Percentiles rank a stretch among this genome's conserved stretches.
Evolutionary conservation across 805 yeast species (phyloP).

Genomic region (Myxozyma neglecta): DNA sequence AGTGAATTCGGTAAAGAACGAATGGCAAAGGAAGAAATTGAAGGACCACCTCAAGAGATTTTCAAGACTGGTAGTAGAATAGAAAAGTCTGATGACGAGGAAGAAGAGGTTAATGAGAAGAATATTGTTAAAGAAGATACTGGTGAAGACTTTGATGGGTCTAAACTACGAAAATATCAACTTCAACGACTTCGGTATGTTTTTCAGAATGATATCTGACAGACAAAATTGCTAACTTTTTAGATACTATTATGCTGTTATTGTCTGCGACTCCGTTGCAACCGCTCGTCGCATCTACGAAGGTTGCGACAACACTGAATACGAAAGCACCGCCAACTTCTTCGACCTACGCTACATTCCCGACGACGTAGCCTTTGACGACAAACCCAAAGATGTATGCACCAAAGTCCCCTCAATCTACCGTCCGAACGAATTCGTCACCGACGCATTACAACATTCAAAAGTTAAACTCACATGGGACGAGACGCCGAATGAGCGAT

Average conservation of each 20-base stretch:
- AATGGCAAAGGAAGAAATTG: conserved; percentile 82
- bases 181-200: conserved; percentile 72
- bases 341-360: conserved; percentile 93
- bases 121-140: conserved; percentile 76
- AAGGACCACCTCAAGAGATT: conserved; percentile 89
- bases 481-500: conserved; percentile 91
- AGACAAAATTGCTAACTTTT: background rate
- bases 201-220: background rate
- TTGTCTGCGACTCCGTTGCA: conserved; percentile 68
- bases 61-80: conserved; percentile 46
- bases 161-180: conserved; percentile 83
- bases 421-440: conserved; percentile 77
- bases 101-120: conserved; percentile 61
- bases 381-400: conserved; percentile 73
- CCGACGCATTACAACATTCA: conserved; percentile 95
- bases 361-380: conserved; percentile 85
- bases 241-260: conserved; percentile 82
- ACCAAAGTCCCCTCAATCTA: conserved; percentile 70
- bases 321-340: conserved; percentile 90
- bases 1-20: conserved; percentile 92
- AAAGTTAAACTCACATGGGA: conserved; percentile 98
- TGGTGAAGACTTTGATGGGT: conserved; percentile 83
- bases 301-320: conserved; percentile 92
- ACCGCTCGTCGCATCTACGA: conserved; percentile 78
- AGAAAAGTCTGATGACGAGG: conserved; percentile 41